Percentiles rank a stretch among this genome's conserved stretches.
phyloP scores from a whole-genome alignment of 2,329 filamentous ascomycete genomes.

The Beauveria pseudobassiana region DNA sequence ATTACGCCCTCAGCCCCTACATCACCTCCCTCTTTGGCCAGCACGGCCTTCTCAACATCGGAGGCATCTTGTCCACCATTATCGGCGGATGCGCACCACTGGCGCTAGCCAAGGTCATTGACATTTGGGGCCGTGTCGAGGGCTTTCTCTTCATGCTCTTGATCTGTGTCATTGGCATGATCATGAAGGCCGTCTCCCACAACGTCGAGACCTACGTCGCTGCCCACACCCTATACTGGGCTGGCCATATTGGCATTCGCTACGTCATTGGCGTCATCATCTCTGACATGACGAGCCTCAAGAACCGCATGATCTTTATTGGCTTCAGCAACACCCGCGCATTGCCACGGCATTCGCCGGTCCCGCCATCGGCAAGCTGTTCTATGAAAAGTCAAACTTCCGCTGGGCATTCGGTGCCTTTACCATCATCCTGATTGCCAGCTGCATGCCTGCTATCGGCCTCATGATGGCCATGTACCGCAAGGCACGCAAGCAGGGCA shows the following conservation, averaged over 20 bases:
- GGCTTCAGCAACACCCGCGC: constrained; percentile 35
- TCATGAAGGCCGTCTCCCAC: constrained; percentile 56
- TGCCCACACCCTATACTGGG: constrained; percentile 56
- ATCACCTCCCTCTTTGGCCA: constrained; percentile 55
- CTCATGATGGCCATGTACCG: constrained; percentile 20
- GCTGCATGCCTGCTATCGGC: constrained; percentile 27
- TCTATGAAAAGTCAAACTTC: constrained; percentile 31
- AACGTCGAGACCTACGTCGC: constrained; percentile 52
- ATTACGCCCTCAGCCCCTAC: constrained; percentile 51
- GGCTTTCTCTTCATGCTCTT: constrained; percentile 35
- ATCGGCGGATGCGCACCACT: constrained; percentile 31
- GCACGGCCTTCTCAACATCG: constrained; percentile 58
- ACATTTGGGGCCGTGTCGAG: constrained; percentile 41
- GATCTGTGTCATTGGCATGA: constrained; percentile 44
- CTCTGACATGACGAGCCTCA: constrained; percentile 34
- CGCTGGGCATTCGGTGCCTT: constrained; percentile 53
- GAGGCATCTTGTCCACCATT: constrained; percentile 50
- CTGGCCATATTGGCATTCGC: constrained; percentile 39
- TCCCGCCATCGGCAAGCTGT: constrained; percentile 30
- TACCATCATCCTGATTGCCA: constrained; percentile 52
- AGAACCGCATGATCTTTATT: constrained; percentile 36
- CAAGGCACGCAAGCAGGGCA: constrained; percentile 1
- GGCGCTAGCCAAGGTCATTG: constrained; percentile 39
- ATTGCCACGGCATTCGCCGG: constrained; percentile 39
- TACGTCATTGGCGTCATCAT: constrained; percentile 35